Conservation (phyloP, 2,329 filamentous ascomycete genomes). For the Leptographium wingfieldii region DNA sequence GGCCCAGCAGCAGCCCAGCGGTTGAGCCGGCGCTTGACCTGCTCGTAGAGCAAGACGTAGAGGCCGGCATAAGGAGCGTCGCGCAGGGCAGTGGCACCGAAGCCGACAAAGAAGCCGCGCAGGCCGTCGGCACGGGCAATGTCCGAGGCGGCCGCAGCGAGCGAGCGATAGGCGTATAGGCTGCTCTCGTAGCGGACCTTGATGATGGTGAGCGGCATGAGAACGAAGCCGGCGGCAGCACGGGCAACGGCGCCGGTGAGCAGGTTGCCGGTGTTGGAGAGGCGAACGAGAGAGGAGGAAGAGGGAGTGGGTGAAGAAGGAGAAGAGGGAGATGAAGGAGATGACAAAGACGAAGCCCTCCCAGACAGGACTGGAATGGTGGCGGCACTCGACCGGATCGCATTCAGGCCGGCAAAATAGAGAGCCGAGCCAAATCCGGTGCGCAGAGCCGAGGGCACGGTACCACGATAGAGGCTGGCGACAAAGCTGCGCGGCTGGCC, state of each 20-base stretch:
- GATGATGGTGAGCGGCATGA: slow-evolving; percentile 94
- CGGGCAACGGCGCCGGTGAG: slow-evolving; percentile 73
- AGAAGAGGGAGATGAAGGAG: slow-evolving; percentile 17
- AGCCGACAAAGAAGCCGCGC: slow-evolving; percentile 82
- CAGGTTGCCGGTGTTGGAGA: slow-evolving; percentile 77
- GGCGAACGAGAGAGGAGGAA: slow-evolving; percentile 51
- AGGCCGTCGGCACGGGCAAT: slow-evolving; percentile 63
- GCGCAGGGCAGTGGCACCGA: slow-evolving; percentile 81
- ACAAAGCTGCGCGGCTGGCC: slow-evolving; percentile 16
- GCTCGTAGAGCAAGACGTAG: slow-evolving; percentile 90
- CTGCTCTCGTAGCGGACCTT: slow-evolving; percentile 93
- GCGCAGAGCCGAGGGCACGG: slow-evolving; percentile 80
- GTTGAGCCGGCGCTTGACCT: slow-evolving; percentile 54
- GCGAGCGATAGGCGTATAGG: slow-evolving; percentile 69
- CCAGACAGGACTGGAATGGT: slow-evolving; percentile 24
- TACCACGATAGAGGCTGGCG: slow-evolving; percentile 77
- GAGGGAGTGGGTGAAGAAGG: slow-evolving; percentile 6
- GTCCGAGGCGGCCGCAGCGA: slow-evolving; percentile 58
- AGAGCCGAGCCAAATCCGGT: slow-evolving; percentile 88
- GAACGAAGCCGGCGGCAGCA: slow-evolving; percentile 73
- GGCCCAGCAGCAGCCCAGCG: slow-evolving; percentile 1
- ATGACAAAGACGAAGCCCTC: not conserved
- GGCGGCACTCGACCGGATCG: slow-evolving; percentile 58
- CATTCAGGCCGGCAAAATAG: slow-evolving; percentile 84
- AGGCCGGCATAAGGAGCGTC: slow-evolving; percentile 95